phyloP scores from a whole-genome alignment of 352 stramenopile species.

The Pythium phragmiticola region DNA sequence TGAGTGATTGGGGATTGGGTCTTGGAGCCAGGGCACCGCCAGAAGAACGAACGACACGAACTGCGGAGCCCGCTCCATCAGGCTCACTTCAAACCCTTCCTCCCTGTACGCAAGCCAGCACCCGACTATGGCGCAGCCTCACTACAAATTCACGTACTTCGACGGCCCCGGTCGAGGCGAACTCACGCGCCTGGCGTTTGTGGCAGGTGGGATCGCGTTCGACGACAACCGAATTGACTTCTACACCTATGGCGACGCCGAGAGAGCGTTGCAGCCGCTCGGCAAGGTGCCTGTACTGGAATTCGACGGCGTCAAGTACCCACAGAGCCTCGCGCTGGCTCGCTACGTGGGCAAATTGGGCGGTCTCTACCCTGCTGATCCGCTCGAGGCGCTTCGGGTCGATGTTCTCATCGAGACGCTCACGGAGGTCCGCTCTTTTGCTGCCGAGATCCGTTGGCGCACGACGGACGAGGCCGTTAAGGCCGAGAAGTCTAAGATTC shows the following conservation, averaged over 20 bases:
- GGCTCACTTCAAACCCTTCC: too few relatives aligned
- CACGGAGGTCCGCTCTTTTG: slow-evolving; percentile 29
- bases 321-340: slow-evolving; percentile 58
- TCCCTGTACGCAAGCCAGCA: background rate
- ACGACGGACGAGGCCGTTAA: slow-evolving; percentile 42
- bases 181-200: slow-evolving; percentile 46
- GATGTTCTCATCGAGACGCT: slow-evolving; percentile 46
- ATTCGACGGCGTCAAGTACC: slow-evolving; percentile 42
- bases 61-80: too few relatives aligned
- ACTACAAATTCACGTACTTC: slow-evolving; percentile 51
- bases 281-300: slow-evolving; percentile 48
- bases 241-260: slow-evolving; percentile 19
- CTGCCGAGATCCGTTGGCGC: slow-evolving; percentile 40
- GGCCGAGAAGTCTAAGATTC: slow-evolving; percentile 37
- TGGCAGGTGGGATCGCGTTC: slow-evolving; percentile 45
- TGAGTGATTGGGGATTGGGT: too few relatives aligned
- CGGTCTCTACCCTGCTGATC: slow-evolving; percentile 49
- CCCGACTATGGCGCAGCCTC: slow-evolving; percentile 1
- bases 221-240: slow-evolving; percentile 42
- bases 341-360: slow-evolving; percentile 52
- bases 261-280: slow-evolving; percentile 45
- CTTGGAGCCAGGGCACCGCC: too few relatives aligned
- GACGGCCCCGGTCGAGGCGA: slow-evolving; percentile 43
- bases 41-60: too few relatives aligned
- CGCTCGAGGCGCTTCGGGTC: slow-evolving; percentile 33